Conservation (phyloP, 331 rosid genomes). For the Ulmus americana region DNA sequence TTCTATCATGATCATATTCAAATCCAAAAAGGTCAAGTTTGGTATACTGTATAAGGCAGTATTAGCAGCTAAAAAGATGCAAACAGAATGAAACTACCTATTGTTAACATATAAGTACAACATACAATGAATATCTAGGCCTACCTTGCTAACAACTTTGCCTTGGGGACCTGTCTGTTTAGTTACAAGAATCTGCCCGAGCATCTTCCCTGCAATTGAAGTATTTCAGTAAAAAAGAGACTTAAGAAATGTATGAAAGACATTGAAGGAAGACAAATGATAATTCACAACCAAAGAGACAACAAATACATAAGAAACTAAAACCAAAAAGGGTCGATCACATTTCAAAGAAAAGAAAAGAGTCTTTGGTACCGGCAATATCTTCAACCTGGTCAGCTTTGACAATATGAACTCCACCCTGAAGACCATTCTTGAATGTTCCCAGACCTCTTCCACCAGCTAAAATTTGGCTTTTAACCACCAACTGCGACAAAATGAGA, state of each 20-base stretch:
- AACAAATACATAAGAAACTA: background rate
- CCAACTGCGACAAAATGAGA: constrained; percentile 62
- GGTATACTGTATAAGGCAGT: background rate
- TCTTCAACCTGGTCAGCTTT: constrained; percentile 80
- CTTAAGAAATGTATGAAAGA: background rate
- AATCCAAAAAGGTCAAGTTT: constrained; percentile 7
- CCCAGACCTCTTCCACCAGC: constrained; percentile 99
- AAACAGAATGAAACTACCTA: constrained; percentile 18
- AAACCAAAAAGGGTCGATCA: constrained; percentile 2
- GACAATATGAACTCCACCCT: constrained; percentile 97
- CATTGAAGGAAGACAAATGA: too few species aligned
- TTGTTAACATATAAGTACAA: background rate
- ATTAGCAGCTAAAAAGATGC: background rate
- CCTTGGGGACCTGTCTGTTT: constrained; percentile 96
- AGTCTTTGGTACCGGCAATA: constrained; percentile 57
- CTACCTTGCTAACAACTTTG: constrained; percentile 91
- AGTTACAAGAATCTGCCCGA: constrained; percentile 91
- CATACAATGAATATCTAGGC: constrained; percentile 15
- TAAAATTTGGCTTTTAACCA: constrained; percentile 94
- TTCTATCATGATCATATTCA: background rate
- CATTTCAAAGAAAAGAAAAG: constrained; percentile 11
- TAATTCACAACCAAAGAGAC: too few species aligned
- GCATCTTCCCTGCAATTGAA: constrained; percentile 74
- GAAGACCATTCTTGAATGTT: constrained; percentile 77
- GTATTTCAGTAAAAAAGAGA: background rate